Percentiles rank a stretch among this genome's conserved stretches.
These are phyloP conservation scores for Panicum virgatum DNA, from an alignment of 202 grass and related monocot genomes.

Conservation along the genomic window DNA sequence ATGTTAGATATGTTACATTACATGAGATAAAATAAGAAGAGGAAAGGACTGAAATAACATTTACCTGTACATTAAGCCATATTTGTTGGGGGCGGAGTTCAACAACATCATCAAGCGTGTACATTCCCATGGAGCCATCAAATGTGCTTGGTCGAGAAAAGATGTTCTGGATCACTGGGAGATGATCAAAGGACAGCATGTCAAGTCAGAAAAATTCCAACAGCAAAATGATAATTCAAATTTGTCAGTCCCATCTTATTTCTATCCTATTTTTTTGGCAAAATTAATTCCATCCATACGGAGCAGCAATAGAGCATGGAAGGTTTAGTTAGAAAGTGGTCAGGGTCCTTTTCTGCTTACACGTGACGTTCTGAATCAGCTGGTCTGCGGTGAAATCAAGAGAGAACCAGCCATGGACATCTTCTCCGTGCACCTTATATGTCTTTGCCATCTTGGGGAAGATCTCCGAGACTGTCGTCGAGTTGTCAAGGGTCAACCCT, in stretches of 20 bases:
- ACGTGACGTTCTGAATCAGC: constrained; percentile 61
- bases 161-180: constrained; percentile 76
- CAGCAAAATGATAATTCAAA: constrained; percentile 8
- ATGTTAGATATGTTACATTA: constrained; percentile 24
- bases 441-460: constrained; percentile 68
- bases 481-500: constrained; percentile 74
- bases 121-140: constrained; percentile 61
- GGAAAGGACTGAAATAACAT: constrained; percentile 2
- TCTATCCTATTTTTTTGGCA: neutral
- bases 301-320: constrained; percentile 12
- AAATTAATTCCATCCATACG: neutral
- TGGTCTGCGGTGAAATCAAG: constrained; percentile 76
- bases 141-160: constrained; percentile 93
- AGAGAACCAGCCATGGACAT: constrained; percentile 76
- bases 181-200: constrained; percentile 11
- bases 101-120: constrained; percentile 61
- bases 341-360: constrained; percentile 53
- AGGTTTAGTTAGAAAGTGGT: constrained; percentile 30
- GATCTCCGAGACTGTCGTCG: constrained; percentile 50
- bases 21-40: constrained; percentile 24
- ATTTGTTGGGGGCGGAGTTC: constrained; percentile 54
- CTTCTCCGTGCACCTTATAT: constrained; percentile 58
- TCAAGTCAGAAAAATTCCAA: constrained; percentile 25
- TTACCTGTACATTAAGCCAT: constrained; percentile 97
- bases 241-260: neutral